Evolutionary conservation across 2,329 filamentous ascomycete genomes (phyloP), one percentile per base, ranked within the genome.

Genomic region (Hymenoscyphus albidus): DNA sequence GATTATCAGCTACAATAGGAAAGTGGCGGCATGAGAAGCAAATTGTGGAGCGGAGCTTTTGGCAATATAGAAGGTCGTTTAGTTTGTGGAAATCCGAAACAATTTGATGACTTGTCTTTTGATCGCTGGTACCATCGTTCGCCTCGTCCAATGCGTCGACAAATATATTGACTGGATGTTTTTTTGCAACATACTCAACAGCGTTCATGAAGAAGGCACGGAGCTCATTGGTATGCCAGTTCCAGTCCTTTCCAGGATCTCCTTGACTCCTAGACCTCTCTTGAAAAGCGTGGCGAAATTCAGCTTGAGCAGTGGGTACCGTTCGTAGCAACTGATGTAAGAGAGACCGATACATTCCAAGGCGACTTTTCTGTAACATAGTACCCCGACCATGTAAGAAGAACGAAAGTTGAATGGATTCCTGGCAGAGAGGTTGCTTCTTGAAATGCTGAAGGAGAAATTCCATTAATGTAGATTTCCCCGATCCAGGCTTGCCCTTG

Each of bases 391-490:
- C 73, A 18, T 78, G 73, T 61, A 79, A 78, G 67, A 78, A 79
- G 70, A 78, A 79, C 0, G 69, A 72, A 10, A 78, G 66, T 5
- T 72, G 59, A 5, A 76, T 44, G 2, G 35, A 51, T 2, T 39
- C 16, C 3, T 63, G 61, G 6, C 7, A 56, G 35, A 6, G 31
- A 5, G 22, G 10, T 5, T 2, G 31, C 27, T 40, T 54, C 3
- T 64, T 48, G 55, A 72, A 66, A 39, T 74, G 73, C 12, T 76
- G 67, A 13, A 79, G 70, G 1, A 78, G 38, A 65, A 74, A 72
- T 40, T 70, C 70, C 58, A 80, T 69, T 39, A 80, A 63, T 1
- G 77, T 80, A 5, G 77, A 79, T 62, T 80, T 80, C 1, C 78
- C 77, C 0, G 75, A 74, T 5, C 78, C 77, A 2, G 78, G 77